Base-by-base conservation (phyloP, 2,329 filamentous ascomycete species). In the Phaeosphaeriaceae sp. region DNA sequence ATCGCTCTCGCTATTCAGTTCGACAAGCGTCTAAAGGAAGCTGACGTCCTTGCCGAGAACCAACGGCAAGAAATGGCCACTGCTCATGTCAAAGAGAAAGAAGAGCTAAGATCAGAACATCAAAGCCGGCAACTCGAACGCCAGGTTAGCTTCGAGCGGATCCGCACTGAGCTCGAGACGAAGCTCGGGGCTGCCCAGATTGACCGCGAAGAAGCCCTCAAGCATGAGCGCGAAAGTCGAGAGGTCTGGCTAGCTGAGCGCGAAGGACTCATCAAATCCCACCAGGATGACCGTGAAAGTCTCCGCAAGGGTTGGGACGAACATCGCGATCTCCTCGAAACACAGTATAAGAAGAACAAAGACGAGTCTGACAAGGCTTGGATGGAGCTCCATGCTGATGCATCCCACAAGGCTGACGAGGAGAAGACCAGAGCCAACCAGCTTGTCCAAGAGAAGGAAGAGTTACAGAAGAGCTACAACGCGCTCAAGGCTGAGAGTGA, bases 301-400 rank as follows among this genome's bases (percentile, higher is more conserved):
- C 67, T 83, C 51, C 76, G 76, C 42, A 80, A 78, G 64, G 78
- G 78, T 41, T 74, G 80, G 54, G 77, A 81, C 40, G 80, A 81
- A 65, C 79, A 79, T 53, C 80, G 78, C 48, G 75, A 79, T 53
- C 71, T 80, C 8, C 38, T 72, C 8, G 66, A 67, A 15, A 46
- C 62, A 5, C 67, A 73, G 49, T 58, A 71, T 45, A 67, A 66
- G 48, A 65, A 68, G 54, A 70, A 64, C 42, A 74, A 68, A 48
- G 72, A 82, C 70, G 71, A 79, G 64, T 63, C 78, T 65, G 62
- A 78, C 66, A 73, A 74, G 64, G 68, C 68, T 55, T 74, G 77
- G 77, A 74, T 75, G 66, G 76, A 69, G 40, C 61, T 70, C 20
- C 70, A 76, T 45, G 62, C 63, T 15, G 70, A 72, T 32, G 64